phyloP scores from a whole-genome alignment of 805 yeast genomes.

The Sugiyamaella lignohabitans region DNA sequence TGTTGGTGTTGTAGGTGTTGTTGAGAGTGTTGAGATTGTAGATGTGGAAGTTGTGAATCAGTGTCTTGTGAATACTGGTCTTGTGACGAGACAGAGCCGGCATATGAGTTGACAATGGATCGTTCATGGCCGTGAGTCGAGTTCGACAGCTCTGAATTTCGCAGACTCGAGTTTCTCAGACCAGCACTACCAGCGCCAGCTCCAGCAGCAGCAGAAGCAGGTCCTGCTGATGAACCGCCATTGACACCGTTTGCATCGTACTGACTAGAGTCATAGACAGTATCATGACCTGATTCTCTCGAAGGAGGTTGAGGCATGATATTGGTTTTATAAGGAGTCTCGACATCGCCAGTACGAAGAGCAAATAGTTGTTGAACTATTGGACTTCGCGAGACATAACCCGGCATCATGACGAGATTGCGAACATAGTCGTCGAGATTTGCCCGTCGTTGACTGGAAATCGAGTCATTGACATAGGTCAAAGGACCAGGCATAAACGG shows the following conservation, averaged over 20 bases:
- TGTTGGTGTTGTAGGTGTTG: background rate
- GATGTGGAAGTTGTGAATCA: no score
- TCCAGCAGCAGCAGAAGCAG: no score
- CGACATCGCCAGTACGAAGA: conserved; percentile 57
- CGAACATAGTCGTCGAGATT: conserved; percentile 52
- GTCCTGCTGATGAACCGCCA: no score
- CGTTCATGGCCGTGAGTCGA: background rate
- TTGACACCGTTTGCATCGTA: background rate
- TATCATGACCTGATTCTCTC: background rate
- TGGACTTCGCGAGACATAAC: conserved; percentile 61
- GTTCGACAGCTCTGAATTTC: background rate
- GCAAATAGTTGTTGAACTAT: conserved; percentile 69
- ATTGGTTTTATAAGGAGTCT: conserved; percentile 30
- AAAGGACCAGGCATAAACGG: conserved; percentile 97
- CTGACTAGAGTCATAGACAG: background rate
- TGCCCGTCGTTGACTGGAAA: conserved; percentile 48
- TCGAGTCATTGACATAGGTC: conserved; percentile 77
- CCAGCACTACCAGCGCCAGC: background rate
- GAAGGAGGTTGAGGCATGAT: conserved; percentile 32
- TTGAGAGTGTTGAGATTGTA: no score
- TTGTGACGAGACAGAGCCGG: background rate
- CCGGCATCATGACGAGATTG: conserved; percentile 63
- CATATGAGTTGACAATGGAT: background rate
- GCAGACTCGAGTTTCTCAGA: background rate
- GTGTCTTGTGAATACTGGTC: no score